Evolutionary conservation across 1,139 yeast genomes (phyloP).

Genomic region (Suhomyces guaymorum): DNA sequence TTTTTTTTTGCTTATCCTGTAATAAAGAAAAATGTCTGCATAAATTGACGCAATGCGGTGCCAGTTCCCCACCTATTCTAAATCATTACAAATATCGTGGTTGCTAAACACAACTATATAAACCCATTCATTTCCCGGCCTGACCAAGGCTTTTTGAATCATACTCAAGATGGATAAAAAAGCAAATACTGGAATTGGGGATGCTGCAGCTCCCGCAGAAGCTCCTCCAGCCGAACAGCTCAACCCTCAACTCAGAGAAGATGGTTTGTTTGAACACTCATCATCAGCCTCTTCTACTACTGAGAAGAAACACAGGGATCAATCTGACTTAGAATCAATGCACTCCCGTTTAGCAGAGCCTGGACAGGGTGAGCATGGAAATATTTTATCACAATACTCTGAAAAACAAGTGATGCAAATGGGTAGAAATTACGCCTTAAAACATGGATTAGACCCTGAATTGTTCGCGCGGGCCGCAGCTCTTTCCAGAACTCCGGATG

Average conservation of each 20-base stretch:
- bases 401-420: conserved; percentile 66
- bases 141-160: too few species aligned
- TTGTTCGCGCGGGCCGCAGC: conserved; percentile 75
- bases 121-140: too few species aligned
- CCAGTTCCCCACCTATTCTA: too few species aligned
- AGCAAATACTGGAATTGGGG: conserved; percentile 7
- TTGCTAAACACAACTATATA: too few species aligned
- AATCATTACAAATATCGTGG: too few species aligned
- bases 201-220: conserved; percentile 7
- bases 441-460: conserved; percentile 63
- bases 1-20: too few species aligned
- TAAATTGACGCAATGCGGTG: too few species aligned
- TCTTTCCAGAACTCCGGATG: conserved; percentile 65
- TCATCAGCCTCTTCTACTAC: conserved; percentile 25
- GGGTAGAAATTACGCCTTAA: conserved; percentile 69
- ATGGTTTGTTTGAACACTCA: conserved; percentile 24
- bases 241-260: conserved; percentile 10
- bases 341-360: conserved; percentile 27
- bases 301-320: conserved; percentile 19
- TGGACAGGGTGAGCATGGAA: conserved; percentile 39
- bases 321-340: conserved; percentile 28
- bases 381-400: conserved; percentile 63
- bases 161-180: too few species aligned
- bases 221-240: conserved; percentile 7
- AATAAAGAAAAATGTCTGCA: too few species aligned